phyloP scores from a whole-genome alignment of 2,329 filamentous ascomycete genomes.

The Diplodia sapinea region DNA sequence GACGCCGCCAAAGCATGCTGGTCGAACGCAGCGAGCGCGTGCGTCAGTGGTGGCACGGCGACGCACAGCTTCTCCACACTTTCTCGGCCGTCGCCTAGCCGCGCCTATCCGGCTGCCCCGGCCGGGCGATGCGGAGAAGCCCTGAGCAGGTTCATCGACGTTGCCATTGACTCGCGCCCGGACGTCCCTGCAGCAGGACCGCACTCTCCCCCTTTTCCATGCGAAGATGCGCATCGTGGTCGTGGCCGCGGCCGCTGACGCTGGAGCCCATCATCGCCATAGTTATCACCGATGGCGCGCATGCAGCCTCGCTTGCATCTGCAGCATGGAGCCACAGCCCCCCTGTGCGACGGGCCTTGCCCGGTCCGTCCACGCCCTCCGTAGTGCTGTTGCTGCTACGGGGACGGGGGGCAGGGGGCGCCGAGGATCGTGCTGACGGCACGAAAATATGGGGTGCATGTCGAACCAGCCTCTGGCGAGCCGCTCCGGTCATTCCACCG shows the following conservation, averaged over 20 bases:
- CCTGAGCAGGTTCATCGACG: background rate
- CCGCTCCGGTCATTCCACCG: background rate
- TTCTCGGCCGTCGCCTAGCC: background rate
- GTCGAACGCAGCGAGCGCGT: conserved; percentile 13
- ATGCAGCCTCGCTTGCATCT: conserved; percentile 22
- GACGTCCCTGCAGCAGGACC: conserved; percentile 16
- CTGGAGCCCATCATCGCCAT: background rate
- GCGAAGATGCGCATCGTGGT: background rate
- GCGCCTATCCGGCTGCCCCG: conserved; percentile 9
- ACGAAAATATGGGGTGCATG: conserved; percentile 27
- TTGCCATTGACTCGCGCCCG: conserved; percentile 11
- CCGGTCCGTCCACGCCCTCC: conserved; percentile 7
- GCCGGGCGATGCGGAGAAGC: conserved; percentile 7
- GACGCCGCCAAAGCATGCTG: conserved; percentile 8
- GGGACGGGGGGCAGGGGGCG: background rate
- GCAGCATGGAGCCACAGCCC: conserved; percentile 3
- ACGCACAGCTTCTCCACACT: conserved; percentile 25
- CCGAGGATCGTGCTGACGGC: conserved; percentile 1
- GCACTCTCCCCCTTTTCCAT: background rate
- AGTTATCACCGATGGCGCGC: conserved; percentile 25
- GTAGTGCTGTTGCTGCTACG: background rate
- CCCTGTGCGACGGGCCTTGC: conserved; percentile 14
- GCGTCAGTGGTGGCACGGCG: conserved; percentile 11
- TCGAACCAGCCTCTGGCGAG: conserved; percentile 4
- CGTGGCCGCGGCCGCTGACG: conserved; percentile 7